Conservation (phyloP, 1,284 basidiomycete genomes). For the Schizophyllum amplum region DNA sequence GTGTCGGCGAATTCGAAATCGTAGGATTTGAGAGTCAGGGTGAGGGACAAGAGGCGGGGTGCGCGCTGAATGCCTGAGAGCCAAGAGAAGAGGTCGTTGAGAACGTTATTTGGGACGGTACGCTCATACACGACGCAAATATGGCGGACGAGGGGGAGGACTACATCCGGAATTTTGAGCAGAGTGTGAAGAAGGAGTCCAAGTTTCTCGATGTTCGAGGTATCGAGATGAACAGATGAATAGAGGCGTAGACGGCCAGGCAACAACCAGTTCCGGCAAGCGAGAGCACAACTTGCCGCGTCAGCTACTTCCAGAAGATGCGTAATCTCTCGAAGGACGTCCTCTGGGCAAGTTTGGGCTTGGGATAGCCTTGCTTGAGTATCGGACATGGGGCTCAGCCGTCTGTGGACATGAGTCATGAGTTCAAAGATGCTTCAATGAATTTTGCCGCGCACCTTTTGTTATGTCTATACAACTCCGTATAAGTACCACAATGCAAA, state of each 20-base stretch:
- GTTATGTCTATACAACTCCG: no score
- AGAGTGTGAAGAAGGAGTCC: background rate
- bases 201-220: background rate
- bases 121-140: background rate
- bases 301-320: background rate
- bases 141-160: background rate
- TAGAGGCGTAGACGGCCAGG: background rate
- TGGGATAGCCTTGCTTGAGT: background rate
- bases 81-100: background rate
- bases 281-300: background rate
- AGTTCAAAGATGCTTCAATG: no score
- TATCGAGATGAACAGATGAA: background rate
- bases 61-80: background rate
- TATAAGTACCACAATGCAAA: no score
- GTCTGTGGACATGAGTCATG: no score
- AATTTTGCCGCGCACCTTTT: no score
- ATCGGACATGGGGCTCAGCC: background rate
- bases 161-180: background rate
- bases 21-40: background rate
- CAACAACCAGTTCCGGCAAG: background rate
- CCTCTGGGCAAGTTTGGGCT: background rate
- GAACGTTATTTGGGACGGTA: background rate
- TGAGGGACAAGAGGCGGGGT: background rate
- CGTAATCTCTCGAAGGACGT: background rate
- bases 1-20: background rate